phyloP scores from a whole-genome alignment of 768 basidiomycete genomes.

The Lentinus tigrinus region DNA sequence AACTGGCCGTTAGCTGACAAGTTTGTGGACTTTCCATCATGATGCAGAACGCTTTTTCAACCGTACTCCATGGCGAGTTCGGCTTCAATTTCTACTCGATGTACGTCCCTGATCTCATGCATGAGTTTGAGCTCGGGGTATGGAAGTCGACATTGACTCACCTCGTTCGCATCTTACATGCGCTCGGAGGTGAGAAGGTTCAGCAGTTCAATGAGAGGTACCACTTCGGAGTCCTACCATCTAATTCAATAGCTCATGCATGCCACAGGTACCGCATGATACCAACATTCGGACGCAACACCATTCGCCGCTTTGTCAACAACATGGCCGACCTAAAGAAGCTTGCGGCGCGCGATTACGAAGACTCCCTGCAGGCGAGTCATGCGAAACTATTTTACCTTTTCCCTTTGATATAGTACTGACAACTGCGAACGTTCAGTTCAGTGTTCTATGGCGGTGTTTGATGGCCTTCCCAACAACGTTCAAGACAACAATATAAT shows the following conservation, averaged over 20 bases:
- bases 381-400: no score
- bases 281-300: slow-evolving; percentile 22
- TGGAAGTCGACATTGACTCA: slow-evolving; percentile 31
- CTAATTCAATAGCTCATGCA: no score
- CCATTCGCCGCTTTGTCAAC: slow-evolving; percentile 22
- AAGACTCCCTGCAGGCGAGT: slow-evolving; percentile 29
- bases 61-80: slow-evolving; percentile 9
- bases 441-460: slow-evolving; percentile 36
- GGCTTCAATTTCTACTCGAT: slow-evolving; percentile 29
- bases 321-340: slow-evolving; percentile 26
- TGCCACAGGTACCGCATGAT: slow-evolving; percentile 15
- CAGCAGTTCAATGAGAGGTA: slow-evolving; percentile 17
- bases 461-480: slow-evolving; percentile 30
- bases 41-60: slow-evolving; percentile 34
- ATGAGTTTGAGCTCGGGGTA: slow-evolving; percentile 35
- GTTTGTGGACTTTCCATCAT: neutral
- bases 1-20: neutral
- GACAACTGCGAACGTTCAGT: neutral
- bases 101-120: slow-evolving; percentile 32
- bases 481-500: slow-evolving; percentile 22
- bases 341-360: slow-evolving; percentile 28
- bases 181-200: neutral
- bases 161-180: slow-evolving; percentile 23
- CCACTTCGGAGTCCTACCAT: neutral
- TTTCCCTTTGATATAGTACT: no score